Conservation (phyloP, 306 rosid genomes). For the Urtica urens region DNA sequence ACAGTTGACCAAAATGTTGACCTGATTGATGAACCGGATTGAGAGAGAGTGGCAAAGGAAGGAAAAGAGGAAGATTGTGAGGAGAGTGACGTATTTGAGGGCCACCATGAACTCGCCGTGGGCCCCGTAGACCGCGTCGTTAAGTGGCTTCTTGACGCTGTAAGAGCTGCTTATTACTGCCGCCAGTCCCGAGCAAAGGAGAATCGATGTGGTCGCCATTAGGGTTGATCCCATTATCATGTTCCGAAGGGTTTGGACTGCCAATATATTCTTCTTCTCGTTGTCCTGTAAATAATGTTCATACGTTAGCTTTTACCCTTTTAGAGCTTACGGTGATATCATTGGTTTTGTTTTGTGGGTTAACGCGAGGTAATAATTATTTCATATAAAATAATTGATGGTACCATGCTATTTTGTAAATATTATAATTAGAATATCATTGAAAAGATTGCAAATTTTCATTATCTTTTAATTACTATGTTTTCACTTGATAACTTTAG, state of each 20-base stretch:
- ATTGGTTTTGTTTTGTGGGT: no score
- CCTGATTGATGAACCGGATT: slow-evolving; percentile 78
- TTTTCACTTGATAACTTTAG: no score
- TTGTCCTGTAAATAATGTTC: no score
- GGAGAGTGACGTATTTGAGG: slow-evolving; percentile 63
- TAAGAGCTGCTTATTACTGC: slow-evolving; percentile 93
- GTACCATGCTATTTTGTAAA: no score
- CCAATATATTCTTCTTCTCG: slow-evolving; percentile 84
- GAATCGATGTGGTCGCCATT: slow-evolving; percentile 89
- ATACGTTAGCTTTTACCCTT: no score
- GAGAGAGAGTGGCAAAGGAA: slow-evolving; percentile 88
- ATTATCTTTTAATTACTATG: no score
- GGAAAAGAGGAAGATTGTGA: slow-evolving; percentile 68
- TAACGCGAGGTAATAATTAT: no score
- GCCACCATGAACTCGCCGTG: slow-evolving; percentile 92
- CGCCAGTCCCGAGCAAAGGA: slow-evolving; percentile 70
- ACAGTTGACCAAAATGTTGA: slow-evolving; percentile 68
- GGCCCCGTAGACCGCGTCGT: slow-evolving; percentile 71
- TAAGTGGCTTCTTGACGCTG: slow-evolving; percentile 71
- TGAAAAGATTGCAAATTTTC: no score
- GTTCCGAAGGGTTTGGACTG: slow-evolving; percentile 80
- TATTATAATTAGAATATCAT: no score
- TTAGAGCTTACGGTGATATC: no score
- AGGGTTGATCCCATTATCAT: slow-evolving; percentile 82
- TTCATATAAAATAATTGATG: no score